Evolutionary conservation across 495 filamentous ascomycete genomes (phyloP).

Genomic region (Tuber umbilicatum): DNA sequence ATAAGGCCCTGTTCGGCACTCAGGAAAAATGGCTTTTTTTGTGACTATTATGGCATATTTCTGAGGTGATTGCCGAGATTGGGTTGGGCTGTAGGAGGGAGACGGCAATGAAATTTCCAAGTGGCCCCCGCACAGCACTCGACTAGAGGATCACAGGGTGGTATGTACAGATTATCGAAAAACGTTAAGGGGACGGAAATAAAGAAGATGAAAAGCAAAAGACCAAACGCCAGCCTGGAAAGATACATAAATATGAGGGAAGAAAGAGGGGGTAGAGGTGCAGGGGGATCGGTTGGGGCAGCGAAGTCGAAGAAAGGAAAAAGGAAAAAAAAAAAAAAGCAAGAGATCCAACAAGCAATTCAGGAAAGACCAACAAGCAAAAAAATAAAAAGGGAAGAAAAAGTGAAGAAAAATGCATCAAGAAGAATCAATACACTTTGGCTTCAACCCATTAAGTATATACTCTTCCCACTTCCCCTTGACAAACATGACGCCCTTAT

Average conservation of each 20-base stretch:
- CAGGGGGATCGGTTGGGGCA: background rate
- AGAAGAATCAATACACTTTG: constrained; percentile 29
- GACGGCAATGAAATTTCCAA: background rate
- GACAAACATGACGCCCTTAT: constrained; percentile 32
- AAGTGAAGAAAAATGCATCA: background rate
- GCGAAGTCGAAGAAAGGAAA: background rate
- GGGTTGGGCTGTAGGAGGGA: background rate
- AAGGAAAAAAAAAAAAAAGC: background rate
- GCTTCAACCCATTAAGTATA: constrained; percentile 26
- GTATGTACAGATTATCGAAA: background rate
- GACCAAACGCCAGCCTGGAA: background rate
- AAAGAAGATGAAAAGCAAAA: background rate
- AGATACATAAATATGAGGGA: background rate
- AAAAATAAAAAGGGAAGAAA: background rate
- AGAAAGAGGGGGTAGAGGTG: background rate
- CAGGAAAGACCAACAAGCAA: constrained; percentile 2
- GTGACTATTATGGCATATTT: no score
- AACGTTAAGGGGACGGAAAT: background rate
- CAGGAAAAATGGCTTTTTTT: no score
- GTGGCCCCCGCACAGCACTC: background rate
- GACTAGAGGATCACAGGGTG: background rate
- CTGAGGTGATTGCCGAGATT: background rate
- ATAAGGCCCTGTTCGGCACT: no score
- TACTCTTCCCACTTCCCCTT: constrained; percentile 34
- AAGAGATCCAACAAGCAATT: background rate